phyloP scores from a whole-genome alignment of 2,329 filamentous ascomycete genomes.

The Colletotrichum melonis region DNA sequence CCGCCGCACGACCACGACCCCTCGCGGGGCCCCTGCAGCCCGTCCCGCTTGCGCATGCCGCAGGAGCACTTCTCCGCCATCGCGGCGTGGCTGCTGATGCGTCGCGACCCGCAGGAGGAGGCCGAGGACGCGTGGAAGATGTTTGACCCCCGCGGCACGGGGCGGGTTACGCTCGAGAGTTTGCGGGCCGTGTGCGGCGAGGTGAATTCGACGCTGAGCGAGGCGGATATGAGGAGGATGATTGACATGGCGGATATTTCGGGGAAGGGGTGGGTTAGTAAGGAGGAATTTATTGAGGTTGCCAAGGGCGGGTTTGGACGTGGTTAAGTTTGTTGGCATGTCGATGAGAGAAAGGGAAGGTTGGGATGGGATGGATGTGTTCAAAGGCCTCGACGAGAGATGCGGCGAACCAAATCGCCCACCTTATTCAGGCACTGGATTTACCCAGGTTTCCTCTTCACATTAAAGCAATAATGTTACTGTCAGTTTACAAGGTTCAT shows the following conservation, averaged over 20 bases:
- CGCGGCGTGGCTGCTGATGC: conserved; percentile 82
- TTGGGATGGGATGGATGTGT: not conserved
- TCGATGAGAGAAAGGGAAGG: not conserved
- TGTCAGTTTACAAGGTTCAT: not conserved
- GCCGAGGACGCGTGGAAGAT: conserved; percentile 91
- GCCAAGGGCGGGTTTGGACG: conserved; percentile 33
- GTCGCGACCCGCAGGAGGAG: conserved; percentile 89
- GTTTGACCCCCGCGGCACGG: conserved; percentile 94
- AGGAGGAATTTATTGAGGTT: conserved; percentile 77
- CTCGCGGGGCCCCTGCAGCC: conserved; percentile 62
- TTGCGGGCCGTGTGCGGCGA: conserved; percentile 88
- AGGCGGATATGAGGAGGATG: conserved; percentile 94
- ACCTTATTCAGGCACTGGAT: not conserved
- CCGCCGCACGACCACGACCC: conserved; percentile 68
- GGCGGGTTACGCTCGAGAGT: conserved; percentile 89
- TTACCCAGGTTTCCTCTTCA: not conserved
- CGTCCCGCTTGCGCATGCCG: conserved; percentile 77
- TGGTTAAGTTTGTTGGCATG: not conserved
- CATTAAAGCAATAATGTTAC: not conserved
- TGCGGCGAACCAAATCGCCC: not conserved
- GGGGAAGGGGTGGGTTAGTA: conserved; percentile 83
- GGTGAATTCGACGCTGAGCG: conserved; percentile 84
- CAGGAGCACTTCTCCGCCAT: conserved; percentile 79
- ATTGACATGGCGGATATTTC: conserved; percentile 98
- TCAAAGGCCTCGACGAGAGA: not conserved